These are phyloP conservation scores for Suhomyces yuchorum DNA, from an alignment of 1,139 yeast species.

Conservation along the genomic window DNA sequence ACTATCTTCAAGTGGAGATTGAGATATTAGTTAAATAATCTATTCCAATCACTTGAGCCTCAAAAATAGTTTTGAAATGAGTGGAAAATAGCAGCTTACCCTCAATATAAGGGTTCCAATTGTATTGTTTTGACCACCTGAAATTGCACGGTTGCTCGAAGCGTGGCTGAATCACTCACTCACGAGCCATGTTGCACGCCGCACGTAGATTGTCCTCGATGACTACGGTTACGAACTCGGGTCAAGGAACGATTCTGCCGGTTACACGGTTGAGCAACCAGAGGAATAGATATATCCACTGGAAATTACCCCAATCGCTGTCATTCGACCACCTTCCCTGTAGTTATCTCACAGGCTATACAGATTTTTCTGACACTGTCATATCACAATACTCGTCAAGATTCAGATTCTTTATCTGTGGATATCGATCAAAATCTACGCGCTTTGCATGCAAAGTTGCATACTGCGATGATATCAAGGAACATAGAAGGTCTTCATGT, in stretches of 20 bases:
- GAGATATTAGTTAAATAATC: neutral
- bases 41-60: neutral
- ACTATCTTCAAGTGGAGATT: neutral
- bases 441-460: neutral
- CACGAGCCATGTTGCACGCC: conserved; percentile 1
- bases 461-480: neutral
- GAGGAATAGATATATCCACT: neutral
- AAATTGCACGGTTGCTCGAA: conserved; percentile 9
- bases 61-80: neutral
- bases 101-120: neutral
- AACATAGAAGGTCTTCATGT: neutral
- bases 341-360: no score
- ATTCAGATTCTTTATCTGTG: neutral
- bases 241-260: neutral
- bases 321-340: no score
- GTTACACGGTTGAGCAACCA: conserved; percentile 2
- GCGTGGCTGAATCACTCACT: conserved; percentile 11
- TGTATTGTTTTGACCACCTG: conserved; percentile 7
- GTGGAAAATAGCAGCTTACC: neutral
- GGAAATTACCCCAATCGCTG: no score
- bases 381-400: no score
- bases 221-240: conserved; percentile 8
- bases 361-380: no score
- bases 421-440: neutral
- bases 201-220: conserved; percentile 6